These are phyloP conservation scores for Xylariaceae sp. DNA, from an alignment of 2,329 filamentous ascomycete genomes.

Conservation along the genomic window DNA sequence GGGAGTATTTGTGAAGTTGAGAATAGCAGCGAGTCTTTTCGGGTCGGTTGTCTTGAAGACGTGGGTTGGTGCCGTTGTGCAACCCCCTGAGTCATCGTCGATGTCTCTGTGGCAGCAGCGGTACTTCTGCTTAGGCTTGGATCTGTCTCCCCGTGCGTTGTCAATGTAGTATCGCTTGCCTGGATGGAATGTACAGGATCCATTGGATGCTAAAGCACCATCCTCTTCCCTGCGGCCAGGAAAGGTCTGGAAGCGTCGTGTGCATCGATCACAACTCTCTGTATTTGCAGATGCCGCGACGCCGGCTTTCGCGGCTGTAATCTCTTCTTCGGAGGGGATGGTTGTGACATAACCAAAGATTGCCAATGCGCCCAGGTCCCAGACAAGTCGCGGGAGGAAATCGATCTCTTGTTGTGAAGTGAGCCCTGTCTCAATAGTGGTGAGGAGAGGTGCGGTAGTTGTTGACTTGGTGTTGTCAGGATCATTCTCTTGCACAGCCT, in stretches of 20 bases:
- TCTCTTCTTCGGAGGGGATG: constrained; percentile 61
- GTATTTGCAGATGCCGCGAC: constrained; percentile 67
- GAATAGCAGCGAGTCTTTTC: constrained; percentile 69
- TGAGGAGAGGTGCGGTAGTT: constrained; percentile 35
- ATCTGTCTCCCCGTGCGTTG: constrained; percentile 52
- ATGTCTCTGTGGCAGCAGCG: constrained; percentile 74
- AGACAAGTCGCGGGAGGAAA: constrained; percentile 59
- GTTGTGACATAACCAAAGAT: constrained; percentile 70
- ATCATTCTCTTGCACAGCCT: constrained; percentile 27
- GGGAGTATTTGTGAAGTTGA: constrained; percentile 80
- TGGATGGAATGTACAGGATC: constrained; percentile 76
- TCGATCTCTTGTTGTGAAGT: constrained; percentile 62
- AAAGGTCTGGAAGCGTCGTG: constrained; percentile 84
- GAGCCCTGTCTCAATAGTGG: constrained; percentile 66
- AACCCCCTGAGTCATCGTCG: constrained; percentile 65
- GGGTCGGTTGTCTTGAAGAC: constrained; percentile 81
- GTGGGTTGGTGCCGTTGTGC: constrained; percentile 66
- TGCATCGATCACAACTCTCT: constrained; percentile 87
- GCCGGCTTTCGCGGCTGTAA: constrained; percentile 62
- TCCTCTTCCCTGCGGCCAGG: constrained; percentile 77
- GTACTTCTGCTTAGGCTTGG: constrained; percentile 59
- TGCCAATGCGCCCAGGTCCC: constrained; percentile 60
- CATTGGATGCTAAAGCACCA: constrained; percentile 69
- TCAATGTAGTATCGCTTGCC: constrained; percentile 63
- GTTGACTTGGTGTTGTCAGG: constrained; percentile 34